Conservation (phyloP, 1,139 yeast species). For the Yamadazyma spencermartinsiae region DNA sequence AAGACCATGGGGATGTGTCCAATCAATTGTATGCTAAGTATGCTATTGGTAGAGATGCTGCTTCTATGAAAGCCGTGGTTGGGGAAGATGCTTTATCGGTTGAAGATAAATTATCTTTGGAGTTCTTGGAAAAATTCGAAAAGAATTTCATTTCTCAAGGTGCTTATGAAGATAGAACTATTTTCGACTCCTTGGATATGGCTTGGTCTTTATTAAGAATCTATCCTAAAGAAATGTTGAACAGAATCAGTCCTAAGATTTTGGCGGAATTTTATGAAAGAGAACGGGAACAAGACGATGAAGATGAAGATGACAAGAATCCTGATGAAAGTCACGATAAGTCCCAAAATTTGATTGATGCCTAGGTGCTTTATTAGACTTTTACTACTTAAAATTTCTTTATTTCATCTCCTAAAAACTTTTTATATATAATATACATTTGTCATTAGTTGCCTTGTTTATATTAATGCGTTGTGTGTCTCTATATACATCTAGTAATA, state of each 20-base stretch:
- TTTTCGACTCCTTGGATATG: slow-evolving; percentile 92
- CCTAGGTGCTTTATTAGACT: slow-evolving; percentile 25
- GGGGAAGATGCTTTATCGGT: slow-evolving; percentile 99
- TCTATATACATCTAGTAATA: background rate
- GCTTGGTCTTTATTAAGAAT: slow-evolving; percentile 98
- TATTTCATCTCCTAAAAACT: slow-evolving; percentile 1
- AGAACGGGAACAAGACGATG: slow-evolving; percentile 61
- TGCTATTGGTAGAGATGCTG: slow-evolving; percentile 99
- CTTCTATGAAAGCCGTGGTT: slow-evolving; percentile 99
- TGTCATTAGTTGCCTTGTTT: slow-evolving; percentile 1
- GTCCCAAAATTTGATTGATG: slow-evolving; percentile 51
- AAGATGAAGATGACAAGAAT: slow-evolving; percentile 54
- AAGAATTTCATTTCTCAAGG: slow-evolving; percentile 94
- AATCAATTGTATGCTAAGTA: slow-evolving; percentile 98
- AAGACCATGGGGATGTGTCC: slow-evolving; percentile 98
- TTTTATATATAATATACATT: slow-evolving; percentile 2
- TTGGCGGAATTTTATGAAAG: slow-evolving; percentile 93
- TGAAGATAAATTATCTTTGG: slow-evolving; percentile 95
- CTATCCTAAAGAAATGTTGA: slow-evolving; percentile 97
- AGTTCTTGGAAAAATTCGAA: slow-evolving; percentile 96
- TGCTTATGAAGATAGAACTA: slow-evolving; percentile 91
- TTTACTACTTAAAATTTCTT: background rate
- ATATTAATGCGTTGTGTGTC: background rate
- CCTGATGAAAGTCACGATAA: slow-evolving; percentile 32
- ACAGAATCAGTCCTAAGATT: slow-evolving; percentile 97